These are phyloP conservation scores for Suhomyces atakaporum DNA, from an alignment of 1,139 yeast genomes.

Conservation along the genomic window DNA sequence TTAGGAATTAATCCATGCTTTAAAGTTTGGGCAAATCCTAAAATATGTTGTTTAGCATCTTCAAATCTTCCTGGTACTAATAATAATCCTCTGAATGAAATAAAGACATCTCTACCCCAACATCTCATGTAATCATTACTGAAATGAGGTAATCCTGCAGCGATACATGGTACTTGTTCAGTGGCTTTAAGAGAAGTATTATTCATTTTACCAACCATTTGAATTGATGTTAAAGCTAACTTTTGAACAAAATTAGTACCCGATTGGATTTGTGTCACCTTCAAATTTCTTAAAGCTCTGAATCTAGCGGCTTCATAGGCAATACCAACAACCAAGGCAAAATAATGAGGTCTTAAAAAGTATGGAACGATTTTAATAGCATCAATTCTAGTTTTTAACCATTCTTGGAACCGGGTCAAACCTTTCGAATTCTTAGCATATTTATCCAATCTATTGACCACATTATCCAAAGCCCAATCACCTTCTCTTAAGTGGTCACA, in stretches of 20 bases:
- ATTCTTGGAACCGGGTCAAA: slow-evolving; percentile 55
- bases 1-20: slow-evolving; percentile 97
- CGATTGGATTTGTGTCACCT: slow-evolving; percentile 49
- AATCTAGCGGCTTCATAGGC: slow-evolving; percentile 80
- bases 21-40: slow-evolving; percentile 86
- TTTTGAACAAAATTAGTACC: slow-evolving; percentile 78
- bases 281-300: slow-evolving; percentile 61
- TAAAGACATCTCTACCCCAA: slow-evolving; percentile 97
- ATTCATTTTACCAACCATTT: slow-evolving; percentile 77
- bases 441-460: slow-evolving; percentile 61
- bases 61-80: slow-evolving; percentile 76
- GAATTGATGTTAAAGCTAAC: slow-evolving; percentile 79
- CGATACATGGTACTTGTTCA: slow-evolving; percentile 69
- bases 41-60: slow-evolving; percentile 78
- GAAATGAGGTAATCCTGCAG: slow-evolving; percentile 97
- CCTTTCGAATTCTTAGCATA: slow-evolving; percentile 49
- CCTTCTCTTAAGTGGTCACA: slow-evolving; percentile 82
- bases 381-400: slow-evolving; percentile 72
- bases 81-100: slow-evolving; percentile 79
- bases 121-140: slow-evolving; percentile 90
- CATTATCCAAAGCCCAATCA: slow-evolving; percentile 85
- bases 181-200: slow-evolving; percentile 76
- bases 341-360: slow-evolving; percentile 82
- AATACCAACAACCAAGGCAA: slow-evolving; percentile 75
- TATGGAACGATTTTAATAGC: slow-evolving; percentile 69